Conservation (phyloP, 2,329 filamentous ascomycete genomes). For the Alternaria incomplexa region DNA sequence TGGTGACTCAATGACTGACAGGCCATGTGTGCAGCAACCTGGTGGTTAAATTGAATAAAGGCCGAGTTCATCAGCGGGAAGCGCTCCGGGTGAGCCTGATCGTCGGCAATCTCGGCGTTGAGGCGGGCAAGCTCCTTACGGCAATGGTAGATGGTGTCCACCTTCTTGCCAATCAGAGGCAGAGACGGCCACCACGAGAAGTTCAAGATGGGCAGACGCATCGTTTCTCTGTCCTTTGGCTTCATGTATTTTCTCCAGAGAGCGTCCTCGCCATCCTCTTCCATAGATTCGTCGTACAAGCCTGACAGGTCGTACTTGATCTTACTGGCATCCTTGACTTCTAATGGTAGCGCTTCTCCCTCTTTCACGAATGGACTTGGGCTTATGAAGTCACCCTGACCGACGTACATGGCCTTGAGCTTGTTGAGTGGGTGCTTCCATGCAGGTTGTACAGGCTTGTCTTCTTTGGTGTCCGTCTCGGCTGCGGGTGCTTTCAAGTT, state of each 20-base stretch:
- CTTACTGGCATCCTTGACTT: conserved; percentile 31
- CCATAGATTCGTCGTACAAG: conserved; percentile 38
- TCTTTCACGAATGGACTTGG: conserved; percentile 52
- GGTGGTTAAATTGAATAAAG: conserved; percentile 98
- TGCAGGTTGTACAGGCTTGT: conserved; percentile 22
- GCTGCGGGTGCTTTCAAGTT: conserved; percentile 23
- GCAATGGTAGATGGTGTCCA: conserved; percentile 93
- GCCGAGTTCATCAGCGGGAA: conserved; percentile 95
- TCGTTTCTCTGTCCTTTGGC: conserved; percentile 82
- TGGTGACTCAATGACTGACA: conserved; percentile 93
- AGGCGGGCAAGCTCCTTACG: conserved; percentile 84
- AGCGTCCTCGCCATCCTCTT: conserved; percentile 50
- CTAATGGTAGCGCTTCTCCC: conserved; percentile 47
- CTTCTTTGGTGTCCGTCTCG: conserved; percentile 16
- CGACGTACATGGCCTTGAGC: conserved; percentile 30
- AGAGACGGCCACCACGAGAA: conserved; percentile 75
- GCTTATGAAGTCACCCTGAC: conserved; percentile 47
- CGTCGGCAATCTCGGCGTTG: conserved; percentile 89
- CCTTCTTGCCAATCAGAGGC: conserved; percentile 84
- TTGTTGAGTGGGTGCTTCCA: conserved; percentile 28
- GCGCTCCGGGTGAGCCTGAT: conserved; percentile 82
- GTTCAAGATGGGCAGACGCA: conserved; percentile 67
- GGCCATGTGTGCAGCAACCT: conserved; percentile 97
- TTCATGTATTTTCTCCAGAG: conserved; percentile 84
- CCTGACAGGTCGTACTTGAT: conserved; percentile 39